Conservation (phyloP, 2,329 filamentous ascomycete genomes). For the Cadophora sp. region DNA sequence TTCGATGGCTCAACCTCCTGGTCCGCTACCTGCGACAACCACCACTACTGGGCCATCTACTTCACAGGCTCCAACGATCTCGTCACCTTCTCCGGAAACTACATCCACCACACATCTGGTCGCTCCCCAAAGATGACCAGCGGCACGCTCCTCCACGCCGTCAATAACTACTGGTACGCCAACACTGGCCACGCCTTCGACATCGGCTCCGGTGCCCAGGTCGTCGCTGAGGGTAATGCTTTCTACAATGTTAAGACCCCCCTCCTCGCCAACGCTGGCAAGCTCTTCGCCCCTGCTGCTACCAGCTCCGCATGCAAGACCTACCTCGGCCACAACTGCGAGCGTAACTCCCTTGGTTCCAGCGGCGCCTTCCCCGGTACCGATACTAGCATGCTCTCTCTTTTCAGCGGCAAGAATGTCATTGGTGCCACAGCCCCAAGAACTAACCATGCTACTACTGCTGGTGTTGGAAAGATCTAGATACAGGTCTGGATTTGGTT, state of each 20-base stretch:
- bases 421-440: constrained; percentile 43
- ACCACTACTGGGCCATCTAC: constrained; percentile 56
- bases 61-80: constrained; percentile 50
- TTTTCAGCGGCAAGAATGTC: constrained; percentile 44
- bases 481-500: neutral
- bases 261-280: constrained; percentile 22
- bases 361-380: constrained; percentile 44
- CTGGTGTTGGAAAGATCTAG: constrained; percentile 42
- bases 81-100: constrained; percentile 53
- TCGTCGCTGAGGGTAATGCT: constrained; percentile 54
- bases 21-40: constrained; percentile 52
- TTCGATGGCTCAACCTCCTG: constrained; percentile 52
- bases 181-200: constrained; percentile 55
- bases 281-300: constrained; percentile 35
- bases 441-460: constrained; percentile 43
- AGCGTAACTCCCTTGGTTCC: constrained; percentile 30
- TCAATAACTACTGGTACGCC: constrained; percentile 53
- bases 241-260: constrained; percentile 52
- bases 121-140: constrained; percentile 52
- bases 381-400: constrained; percentile 41
- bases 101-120: constrained; percentile 53
- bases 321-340: constrained; percentile 32
- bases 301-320: constrained; percentile 31
- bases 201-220: constrained; percentile 42
- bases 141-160: constrained; percentile 49